These are phyloP conservation scores for Hericium alpestre DNA, from an alignment of 768 basidiomycete species.

Conservation along the genomic window DNA sequence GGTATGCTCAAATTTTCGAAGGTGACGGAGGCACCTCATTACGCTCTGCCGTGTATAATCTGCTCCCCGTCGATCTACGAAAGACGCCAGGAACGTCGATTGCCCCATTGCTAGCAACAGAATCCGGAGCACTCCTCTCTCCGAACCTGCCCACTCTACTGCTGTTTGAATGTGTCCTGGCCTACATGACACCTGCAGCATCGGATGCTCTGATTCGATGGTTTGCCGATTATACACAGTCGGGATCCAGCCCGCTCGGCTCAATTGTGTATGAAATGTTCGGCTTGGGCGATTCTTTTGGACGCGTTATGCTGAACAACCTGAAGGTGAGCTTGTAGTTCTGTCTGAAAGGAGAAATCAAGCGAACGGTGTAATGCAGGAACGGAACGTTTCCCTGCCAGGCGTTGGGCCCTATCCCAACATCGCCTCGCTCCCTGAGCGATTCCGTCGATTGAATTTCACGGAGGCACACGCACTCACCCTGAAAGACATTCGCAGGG, in stretches of 20 bases:
- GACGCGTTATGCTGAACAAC: conserved; percentile 86
- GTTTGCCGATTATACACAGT: conserved; percentile 44
- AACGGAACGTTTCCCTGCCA: conserved; percentile 63
- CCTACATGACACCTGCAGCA: conserved; percentile 62
- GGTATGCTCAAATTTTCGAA: conserved; percentile 15
- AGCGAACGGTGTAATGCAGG: conserved; percentile 27
- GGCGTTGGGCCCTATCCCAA: conserved; percentile 58
- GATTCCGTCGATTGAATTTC: conserved; percentile 56
- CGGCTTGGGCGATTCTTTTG: conserved; percentile 77
- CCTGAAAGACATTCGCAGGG: conserved; percentile 56
- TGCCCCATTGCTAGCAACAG: conserved; percentile 24
- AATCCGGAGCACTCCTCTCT: conserved; percentile 36
- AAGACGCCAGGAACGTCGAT: conserved; percentile 40
- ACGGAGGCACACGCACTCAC: conserved; percentile 44
- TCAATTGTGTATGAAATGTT: conserved; percentile 90
- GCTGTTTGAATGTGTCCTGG: conserved; percentile 88
- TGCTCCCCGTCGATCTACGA: conserved; percentile 74
- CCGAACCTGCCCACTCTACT: conserved; percentile 67
- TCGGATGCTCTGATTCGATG: conserved; percentile 57
- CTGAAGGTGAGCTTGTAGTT: conserved; percentile 43
- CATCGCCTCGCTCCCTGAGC: conserved; percentile 39
- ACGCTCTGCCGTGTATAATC: conserved; percentile 47
- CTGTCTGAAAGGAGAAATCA: not conserved
- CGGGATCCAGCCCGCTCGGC: conserved; percentile 29
- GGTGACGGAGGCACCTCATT: conserved; percentile 55